Percentiles rank a stretch among this genome's conserved stretches.
Conservation (phyloP, 805 yeast genomes). For the Huiozyma naganishii region DNA sequence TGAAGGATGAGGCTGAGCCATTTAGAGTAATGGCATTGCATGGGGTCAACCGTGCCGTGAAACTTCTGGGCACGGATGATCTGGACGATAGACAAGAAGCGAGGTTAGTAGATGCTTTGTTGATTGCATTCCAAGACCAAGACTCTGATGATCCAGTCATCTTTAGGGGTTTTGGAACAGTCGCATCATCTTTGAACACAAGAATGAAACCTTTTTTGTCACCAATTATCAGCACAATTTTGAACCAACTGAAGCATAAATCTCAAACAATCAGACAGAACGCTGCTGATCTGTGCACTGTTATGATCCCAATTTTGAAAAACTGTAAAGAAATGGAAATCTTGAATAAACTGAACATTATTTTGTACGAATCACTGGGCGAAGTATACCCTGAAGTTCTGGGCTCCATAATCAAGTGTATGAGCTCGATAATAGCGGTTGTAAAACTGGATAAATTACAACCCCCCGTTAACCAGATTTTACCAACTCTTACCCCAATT, state of each 20-base stretch:
- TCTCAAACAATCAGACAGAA: constrained; percentile 67
- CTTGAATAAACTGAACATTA: constrained; percentile 56
- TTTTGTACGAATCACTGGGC: constrained; percentile 83
- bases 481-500: constrained; percentile 87
- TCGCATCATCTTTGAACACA: constrained; percentile 48
- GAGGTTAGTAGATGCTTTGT: constrained; percentile 65
- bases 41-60: constrained; percentile 47
- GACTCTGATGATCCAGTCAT: constrained; percentile 43
- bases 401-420: constrained; percentile 71
- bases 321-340: constrained; percentile 53
- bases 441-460: constrained; percentile 52
- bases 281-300: constrained; percentile 66
- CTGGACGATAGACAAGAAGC: constrained; percentile 53
- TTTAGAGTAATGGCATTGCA: constrained; percentile 71
- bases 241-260: constrained; percentile 65
- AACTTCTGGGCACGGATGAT: constrained; percentile 43
- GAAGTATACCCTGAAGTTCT: constrained; percentile 91
- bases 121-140: constrained; percentile 77
- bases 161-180: constrained; percentile 52
- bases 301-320: constrained; percentile 55
- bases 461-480: constrained; percentile 72
- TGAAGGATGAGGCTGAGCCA: constrained; percentile 78
- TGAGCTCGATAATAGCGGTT: constrained; percentile 49
- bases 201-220: constrained; percentile 64
- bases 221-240: constrained; percentile 57